Evolutionary conservation across 140 eudicot genomes (phyloP), one percentile per base, ranked within the genome.

Genomic region (Cichorium intybus): DNA sequence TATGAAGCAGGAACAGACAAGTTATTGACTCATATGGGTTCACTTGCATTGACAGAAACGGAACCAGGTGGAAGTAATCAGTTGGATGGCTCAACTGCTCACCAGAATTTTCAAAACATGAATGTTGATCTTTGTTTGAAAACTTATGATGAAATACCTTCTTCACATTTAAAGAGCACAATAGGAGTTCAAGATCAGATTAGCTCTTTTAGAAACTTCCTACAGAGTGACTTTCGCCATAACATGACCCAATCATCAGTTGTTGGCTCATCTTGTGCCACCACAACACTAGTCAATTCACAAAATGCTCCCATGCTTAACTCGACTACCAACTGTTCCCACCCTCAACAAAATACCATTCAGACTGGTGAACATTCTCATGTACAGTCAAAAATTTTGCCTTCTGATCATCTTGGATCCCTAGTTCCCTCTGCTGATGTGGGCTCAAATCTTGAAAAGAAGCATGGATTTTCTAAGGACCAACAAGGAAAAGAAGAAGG

Each of bases 161-260:
- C 80, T 60, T 3, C 43, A 21, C 5, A 65, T 69, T 52, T 76
- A 49, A 45, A 60, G 50, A 72, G 66, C 50, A 60, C 74, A 45
- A 20, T 60, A 6, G 77, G 72, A 12, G 56, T 43, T 63, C 82
- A 72, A 22, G 72, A 79, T 69, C 87, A 78, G 53, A 56, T 72
- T 16, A 69, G 75, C 62, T 73, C 75, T 22, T 71, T 76, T 53
- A 73, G 73, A 52, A 79, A 71, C 75, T 85, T 85, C 66, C 69
- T 85, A 55, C 88, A 70, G 35, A 70, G 75, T 66, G 88, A 85
- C 56, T 71, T 56, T 28, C 64, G 54, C 68, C 78, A 76, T 26
- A 78, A 80, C 26, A 70, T 82, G 75, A 79, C 88, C 27, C 94
- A 82, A 71, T 79, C 84, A 20, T 82, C 86, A 64, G 80, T 53